phyloP scores from a whole-genome alignment of 1,284 basidiomycete species.

The Sanghuangporus sanghuang region DNA sequence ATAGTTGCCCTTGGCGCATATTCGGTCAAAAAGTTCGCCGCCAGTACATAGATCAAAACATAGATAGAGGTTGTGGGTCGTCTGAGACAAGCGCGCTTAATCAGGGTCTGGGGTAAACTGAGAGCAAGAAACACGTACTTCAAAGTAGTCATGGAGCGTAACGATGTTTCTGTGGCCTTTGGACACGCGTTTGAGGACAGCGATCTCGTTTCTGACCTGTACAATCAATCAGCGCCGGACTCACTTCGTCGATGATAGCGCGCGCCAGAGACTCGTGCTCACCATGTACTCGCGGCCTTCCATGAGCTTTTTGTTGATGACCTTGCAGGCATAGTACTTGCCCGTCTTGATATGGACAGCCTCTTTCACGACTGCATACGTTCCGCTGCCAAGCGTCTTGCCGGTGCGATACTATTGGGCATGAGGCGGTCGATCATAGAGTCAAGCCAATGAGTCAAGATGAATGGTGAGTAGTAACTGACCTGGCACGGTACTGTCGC shows the following conservation, averaged over 20 bases:
- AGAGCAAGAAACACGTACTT: slow-evolving; percentile 45
- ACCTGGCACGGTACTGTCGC: slow-evolving; percentile 19
- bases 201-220: slow-evolving; percentile 95
- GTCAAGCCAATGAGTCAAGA: neutral
- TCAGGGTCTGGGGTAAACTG: neutral
- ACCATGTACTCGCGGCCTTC: slow-evolving; percentile 90
- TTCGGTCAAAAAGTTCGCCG: slow-evolving; percentile 96
- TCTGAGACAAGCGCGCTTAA: slow-evolving; percentile 38
- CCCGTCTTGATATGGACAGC: slow-evolving; percentile 94
- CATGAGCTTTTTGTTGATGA: slow-evolving; percentile 98
- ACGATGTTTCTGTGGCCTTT: slow-evolving; percentile 88
- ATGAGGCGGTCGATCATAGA: neutral
- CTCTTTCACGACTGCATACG: slow-evolving; percentile 90
- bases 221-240: neutral
- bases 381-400: slow-evolving; percentile 87
- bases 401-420: slow-evolving; percentile 81
- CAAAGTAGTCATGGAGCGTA: slow-evolving; percentile 95
- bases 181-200: slow-evolving; percentile 91
- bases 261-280: slow-evolving; percentile 22
- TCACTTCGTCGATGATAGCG: neutral
- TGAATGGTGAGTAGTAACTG: neutral
- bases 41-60: slow-evolving; percentile 97
- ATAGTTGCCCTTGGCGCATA: slow-evolving; percentile 96
- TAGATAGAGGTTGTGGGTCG: slow-evolving; percentile 91
- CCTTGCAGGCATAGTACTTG: slow-evolving; percentile 85